These are phyloP conservation scores for Symbiodinium pilosum DNA, from an alignment of 73 alveolate genomes.

Conservation along the genomic window DNA sequence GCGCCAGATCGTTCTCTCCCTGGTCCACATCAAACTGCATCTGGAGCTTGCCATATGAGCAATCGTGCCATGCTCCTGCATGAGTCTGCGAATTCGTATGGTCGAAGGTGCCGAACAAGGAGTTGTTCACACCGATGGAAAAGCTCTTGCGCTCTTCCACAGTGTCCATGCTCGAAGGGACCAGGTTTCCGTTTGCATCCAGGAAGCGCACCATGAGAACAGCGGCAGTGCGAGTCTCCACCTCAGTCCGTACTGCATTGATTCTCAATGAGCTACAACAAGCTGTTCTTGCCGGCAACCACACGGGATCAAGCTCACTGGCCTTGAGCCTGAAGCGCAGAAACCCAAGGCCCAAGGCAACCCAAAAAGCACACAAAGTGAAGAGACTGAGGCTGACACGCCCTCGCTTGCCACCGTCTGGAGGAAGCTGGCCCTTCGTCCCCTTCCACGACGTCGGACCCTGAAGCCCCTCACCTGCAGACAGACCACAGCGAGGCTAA, in stretches of 20 bases:
- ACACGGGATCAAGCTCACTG: too few relatives aligned
- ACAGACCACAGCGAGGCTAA: too few relatives aligned
- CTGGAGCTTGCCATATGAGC: slow-evolving; percentile 26
- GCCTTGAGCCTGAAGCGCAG: not conserved
- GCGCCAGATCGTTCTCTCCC: not conserved
- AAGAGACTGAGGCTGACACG: too few relatives aligned
- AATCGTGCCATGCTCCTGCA: slow-evolving; percentile 10
- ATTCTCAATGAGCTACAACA: too few relatives aligned
- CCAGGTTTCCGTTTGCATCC: not conserved
- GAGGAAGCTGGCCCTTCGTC: not conserved
- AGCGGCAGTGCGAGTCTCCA: slow-evolving; percentile 27
- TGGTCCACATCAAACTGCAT: slow-evolving; percentile 10
- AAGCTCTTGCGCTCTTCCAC: slow-evolving; percentile 9
- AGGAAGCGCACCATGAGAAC: slow-evolving; percentile 16
- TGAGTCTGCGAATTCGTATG: not conserved
- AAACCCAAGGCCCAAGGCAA: not conserved
- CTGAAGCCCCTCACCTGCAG: not conserved
- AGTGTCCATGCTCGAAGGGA: slow-evolving; percentile 29
- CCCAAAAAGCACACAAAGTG: not conserved
- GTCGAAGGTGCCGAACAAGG: slow-evolving; percentile 20
- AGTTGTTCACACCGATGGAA: slow-evolving; percentile 15
- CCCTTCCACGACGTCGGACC: not conserved
- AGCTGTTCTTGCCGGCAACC: not conserved
- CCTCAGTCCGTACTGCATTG: too few relatives aligned
- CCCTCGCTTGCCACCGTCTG: not conserved